Percentiles rank a stretch among this genome's conserved stretches.
Conservation (phyloP, 2,329 filamentous ascomycete species). For the Sclerotinia sclerotiorum region DNA sequence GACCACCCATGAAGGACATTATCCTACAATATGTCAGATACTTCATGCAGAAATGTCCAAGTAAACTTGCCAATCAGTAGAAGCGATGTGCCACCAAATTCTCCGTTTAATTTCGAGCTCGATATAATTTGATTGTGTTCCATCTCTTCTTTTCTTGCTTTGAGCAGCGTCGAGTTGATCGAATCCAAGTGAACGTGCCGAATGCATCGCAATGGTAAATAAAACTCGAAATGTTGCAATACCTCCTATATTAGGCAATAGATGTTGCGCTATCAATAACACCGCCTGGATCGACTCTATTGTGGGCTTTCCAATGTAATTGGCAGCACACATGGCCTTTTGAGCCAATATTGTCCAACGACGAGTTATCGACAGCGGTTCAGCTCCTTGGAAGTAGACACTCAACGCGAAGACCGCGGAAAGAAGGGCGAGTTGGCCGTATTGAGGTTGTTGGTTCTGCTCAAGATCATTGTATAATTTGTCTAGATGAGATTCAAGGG, state of each 20-base stretch:
- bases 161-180: conserved; percentile 30
- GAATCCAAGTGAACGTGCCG: conserved; percentile 31
- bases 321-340: conserved; percentile 34
- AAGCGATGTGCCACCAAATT: conserved; percentile 46
- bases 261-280: conserved; percentile 41
- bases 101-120: conserved; percentile 43
- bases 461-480: conserved; percentile 28
- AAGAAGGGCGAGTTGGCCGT: conserved; percentile 28
- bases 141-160: conserved; percentile 31
- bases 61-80: conserved; percentile 42
- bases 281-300: conserved; percentile 43
- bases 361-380: conserved; percentile 19
- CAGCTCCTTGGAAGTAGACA: conserved; percentile 27
- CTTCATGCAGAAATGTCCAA: neutral
- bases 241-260: conserved; percentile 42
- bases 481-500: conserved; percentile 25
- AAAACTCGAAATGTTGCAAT: conserved; percentile 41
- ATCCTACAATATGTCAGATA: conserved; percentile 34
- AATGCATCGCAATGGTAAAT: conserved; percentile 38
- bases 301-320: conserved; percentile 34
- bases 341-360: conserved; percentile 31
- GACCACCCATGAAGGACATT: conserved; percentile 41
- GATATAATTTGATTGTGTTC: conserved; percentile 32
- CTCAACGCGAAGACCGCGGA: conserved; percentile 30
- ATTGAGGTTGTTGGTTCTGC: conserved; percentile 24